A percentile compares a stretch with the other conserved stretches of the same genome.
These are phyloP conservation scores for Neurospora tetrasperma DNA, from an alignment of 495 filamentous ascomycete genomes.

Conservation along the genomic window DNA sequence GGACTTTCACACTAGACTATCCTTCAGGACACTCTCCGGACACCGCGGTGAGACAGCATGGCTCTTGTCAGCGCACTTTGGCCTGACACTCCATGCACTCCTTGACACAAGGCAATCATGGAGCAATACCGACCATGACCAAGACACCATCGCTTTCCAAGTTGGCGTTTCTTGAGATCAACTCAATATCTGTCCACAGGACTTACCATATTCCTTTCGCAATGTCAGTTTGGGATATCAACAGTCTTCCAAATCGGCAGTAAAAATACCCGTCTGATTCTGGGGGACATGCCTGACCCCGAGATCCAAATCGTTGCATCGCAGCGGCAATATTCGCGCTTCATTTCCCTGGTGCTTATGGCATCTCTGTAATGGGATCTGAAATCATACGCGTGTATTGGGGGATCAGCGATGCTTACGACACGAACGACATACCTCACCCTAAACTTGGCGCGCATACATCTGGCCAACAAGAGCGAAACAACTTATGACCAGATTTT, in stretches of 20 bases:
- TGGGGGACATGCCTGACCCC: background rate
- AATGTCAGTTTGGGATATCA: background rate
- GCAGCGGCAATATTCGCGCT: background rate
- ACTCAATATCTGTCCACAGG: too few species aligned
- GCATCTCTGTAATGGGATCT: too few species aligned
- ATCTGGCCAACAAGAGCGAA: background rate
- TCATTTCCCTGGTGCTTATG: background rate
- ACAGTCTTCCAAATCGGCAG: background rate
- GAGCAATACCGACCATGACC: background rate
- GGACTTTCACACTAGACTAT: background rate
- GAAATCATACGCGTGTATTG: background rate
- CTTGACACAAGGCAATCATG: background rate
- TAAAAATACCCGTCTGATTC: background rate
- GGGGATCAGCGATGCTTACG: background rate
- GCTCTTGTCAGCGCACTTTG: background rate
- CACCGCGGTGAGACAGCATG: background rate
- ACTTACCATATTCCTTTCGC: too few species aligned
- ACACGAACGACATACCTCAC: background rate
- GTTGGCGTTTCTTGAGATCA: background rate
- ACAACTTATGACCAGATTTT: background rate
- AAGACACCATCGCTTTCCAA: background rate
- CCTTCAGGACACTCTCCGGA: background rate
- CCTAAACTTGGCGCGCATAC: background rate
- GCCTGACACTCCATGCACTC: background rate
- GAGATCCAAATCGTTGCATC: background rate